Conservation (phyloP, 2,329 filamentous ascomycete genomes). For the Colletotrichum sp. region DNA sequence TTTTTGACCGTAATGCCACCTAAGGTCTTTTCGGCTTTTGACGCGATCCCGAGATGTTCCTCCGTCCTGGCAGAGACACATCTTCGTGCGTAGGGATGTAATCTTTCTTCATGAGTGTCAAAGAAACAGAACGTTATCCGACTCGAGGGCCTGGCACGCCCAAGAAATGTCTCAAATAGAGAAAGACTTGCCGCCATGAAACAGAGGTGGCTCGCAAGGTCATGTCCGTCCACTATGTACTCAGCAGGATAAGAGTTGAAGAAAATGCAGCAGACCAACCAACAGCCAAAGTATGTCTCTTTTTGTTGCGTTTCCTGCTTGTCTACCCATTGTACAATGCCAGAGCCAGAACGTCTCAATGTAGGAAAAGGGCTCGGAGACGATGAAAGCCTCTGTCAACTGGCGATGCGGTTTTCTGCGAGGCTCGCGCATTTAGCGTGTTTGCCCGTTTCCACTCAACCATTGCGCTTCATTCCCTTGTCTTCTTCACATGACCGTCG, state of each 20-base stretch:
- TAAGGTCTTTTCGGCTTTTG: not conserved
- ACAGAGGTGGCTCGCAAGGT: not conserved
- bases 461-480: not conserved
- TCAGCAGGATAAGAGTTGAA: not conserved
- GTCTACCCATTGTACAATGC: conserved; percentile 17
- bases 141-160: not conserved
- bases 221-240: not conserved
- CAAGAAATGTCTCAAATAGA: not conserved
- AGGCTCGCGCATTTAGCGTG: not conserved
- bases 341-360: not conserved
- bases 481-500: not conserved
- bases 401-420: not conserved
- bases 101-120: not conserved
- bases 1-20: not conserved
- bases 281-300: not conserved
- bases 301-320: conserved; percentile 9
- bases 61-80: not conserved
- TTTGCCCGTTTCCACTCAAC: not conserved
- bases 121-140: not conserved
- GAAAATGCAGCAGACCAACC: not conserved
- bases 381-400: not conserved
- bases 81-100: not conserved
- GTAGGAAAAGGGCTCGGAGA: not conserved
- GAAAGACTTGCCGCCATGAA: not conserved
- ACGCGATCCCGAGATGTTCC: not conserved